Evolutionary conservation across 495 filamentous ascomycete genomes (phyloP).

Genomic region (Tuber calosporum): DNA sequence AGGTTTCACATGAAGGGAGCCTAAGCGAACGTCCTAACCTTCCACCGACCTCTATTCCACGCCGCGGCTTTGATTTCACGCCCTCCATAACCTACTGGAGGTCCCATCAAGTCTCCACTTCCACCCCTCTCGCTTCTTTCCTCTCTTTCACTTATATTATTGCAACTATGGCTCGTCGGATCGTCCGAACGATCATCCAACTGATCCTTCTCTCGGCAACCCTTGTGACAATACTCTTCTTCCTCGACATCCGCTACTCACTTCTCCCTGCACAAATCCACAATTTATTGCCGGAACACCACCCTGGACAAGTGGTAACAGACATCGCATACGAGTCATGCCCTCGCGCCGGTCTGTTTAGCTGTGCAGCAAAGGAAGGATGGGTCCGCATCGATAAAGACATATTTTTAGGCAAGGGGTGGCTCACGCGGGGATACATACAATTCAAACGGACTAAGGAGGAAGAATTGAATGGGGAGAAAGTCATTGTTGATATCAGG

Average conservation of each 20-base stretch:
- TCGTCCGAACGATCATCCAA: slow-evolving; percentile 76
- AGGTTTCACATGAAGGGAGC: not conserved
- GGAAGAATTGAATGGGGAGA: slow-evolving; percentile 71
- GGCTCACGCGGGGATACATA: slow-evolving; percentile 72
- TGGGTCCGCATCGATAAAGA: slow-evolving; percentile 93
- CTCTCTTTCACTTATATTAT: slow-evolving; percentile 10
- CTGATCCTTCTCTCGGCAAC: slow-evolving; percentile 59
- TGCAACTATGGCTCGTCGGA: slow-evolving; percentile 39
- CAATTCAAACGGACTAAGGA: slow-evolving; percentile 82
- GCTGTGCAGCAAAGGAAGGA: slow-evolving; percentile 56
- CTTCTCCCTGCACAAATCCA: slow-evolving; percentile 73
- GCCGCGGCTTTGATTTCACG: not conserved
- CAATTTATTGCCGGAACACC: slow-evolving; percentile 72
- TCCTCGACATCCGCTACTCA: slow-evolving; percentile 73
- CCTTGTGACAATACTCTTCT: slow-evolving; percentile 61
- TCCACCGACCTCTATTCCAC: not conserved
- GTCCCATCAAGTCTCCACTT: not conserved
- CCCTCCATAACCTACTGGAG: not conserved
- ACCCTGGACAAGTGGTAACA: slow-evolving; percentile 72
- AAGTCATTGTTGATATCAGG: slow-evolving; percentile 73
- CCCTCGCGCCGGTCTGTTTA: slow-evolving; percentile 66
- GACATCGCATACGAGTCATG: slow-evolving; percentile 81
- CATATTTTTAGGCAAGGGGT: slow-evolving; percentile 66
- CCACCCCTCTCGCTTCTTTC: not conserved
- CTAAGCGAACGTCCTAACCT: not conserved